These are phyloP conservation scores for Starmerella apis DNA, from an alignment of 805 yeast genomes.

Conservation along the genomic window DNA sequence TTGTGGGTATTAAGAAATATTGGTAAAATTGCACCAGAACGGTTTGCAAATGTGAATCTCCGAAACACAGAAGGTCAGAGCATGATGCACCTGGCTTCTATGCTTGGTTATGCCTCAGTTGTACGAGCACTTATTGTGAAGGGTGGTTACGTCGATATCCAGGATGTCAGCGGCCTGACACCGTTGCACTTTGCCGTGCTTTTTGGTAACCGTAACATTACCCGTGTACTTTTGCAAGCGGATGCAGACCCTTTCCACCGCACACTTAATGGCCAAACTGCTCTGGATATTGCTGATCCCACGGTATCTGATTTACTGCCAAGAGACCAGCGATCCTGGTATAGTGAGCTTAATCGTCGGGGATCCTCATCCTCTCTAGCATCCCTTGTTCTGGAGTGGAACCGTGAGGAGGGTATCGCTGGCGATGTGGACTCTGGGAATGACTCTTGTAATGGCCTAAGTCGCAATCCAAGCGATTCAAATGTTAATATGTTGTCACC, in stretches of 20 bases:
- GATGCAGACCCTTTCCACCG: constrained; percentile 29
- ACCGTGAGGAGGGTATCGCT: constrained; percentile 1
- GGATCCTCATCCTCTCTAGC: constrained; percentile 26
- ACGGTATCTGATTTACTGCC: constrained; percentile 27
- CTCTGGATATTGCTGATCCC: constrained; percentile 31
- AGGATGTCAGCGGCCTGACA: constrained; percentile 72
- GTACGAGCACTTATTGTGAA: constrained; percentile 52
- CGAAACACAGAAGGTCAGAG: constrained; percentile 80
- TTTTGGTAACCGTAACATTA: constrained; percentile 52
- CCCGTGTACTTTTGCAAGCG: constrained; percentile 22
- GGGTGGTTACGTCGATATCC: constrained; percentile 48
- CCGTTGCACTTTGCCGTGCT: constrained; percentile 82
- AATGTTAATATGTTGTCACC: background rate
- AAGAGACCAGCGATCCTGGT: constrained; percentile 25
- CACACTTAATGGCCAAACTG: constrained; percentile 30
- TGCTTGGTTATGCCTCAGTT: constrained; percentile 58
- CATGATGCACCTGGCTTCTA: constrained; percentile 71
- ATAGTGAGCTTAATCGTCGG: constrained; percentile 22
- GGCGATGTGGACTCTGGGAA: background rate
- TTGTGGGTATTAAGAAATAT: constrained; percentile 26
- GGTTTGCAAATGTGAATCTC: constrained; percentile 62
- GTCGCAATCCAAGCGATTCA: background rate
- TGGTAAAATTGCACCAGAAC: constrained; percentile 29
- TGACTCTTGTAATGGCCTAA: background rate
- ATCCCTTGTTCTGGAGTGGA: constrained; percentile 11